Evolutionary conservation across 2,329 filamentous ascomycete genomes (phyloP).

Genomic region (Hysterium pulicare): DNA sequence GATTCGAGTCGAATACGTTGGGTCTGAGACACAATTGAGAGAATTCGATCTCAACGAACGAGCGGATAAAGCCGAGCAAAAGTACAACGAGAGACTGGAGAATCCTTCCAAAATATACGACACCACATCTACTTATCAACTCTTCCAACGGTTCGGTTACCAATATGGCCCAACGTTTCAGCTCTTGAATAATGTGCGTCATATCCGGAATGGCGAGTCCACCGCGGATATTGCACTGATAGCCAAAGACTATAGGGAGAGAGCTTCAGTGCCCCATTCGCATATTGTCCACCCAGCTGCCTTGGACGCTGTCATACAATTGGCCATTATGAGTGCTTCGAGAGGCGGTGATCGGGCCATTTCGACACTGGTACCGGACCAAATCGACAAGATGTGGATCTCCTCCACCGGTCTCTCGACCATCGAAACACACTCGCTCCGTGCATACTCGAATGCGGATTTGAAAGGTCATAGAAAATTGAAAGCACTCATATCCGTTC

Average conservation of each 20-base stretch:
- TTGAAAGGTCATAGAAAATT: background rate
- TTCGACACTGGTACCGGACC: conserved; percentile 1
- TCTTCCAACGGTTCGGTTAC: background rate
- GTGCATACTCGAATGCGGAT: background rate
- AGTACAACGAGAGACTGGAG: background rate
- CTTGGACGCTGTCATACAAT: conserved; percentile 6
- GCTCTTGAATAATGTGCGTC: background rate
- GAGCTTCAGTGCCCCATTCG: background rate
- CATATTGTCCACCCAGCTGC: conserved; percentile 7
- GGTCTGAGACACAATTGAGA: background rate
- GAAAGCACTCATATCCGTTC: background rate
- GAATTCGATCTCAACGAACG: background rate
- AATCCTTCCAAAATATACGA: background rate
- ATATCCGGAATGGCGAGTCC: background rate
- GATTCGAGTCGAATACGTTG: background rate
- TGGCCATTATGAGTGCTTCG: conserved; percentile 1
- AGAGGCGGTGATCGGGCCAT: background rate
- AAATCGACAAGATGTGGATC: conserved; percentile 5
- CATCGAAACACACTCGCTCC: background rate
- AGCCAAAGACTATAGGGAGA: background rate
- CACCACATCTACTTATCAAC: too few relatives aligned
- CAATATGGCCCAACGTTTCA: conserved; percentile 2
- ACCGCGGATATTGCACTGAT: background rate
- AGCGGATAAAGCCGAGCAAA: background rate
- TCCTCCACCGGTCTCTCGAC: background rate